A percentile compares a stretch with the other conserved stretches of the same genome.
phyloP scores from a whole-genome alignment of 202 grass and related monocot genomes.

The Carex sylvatica region DNA sequence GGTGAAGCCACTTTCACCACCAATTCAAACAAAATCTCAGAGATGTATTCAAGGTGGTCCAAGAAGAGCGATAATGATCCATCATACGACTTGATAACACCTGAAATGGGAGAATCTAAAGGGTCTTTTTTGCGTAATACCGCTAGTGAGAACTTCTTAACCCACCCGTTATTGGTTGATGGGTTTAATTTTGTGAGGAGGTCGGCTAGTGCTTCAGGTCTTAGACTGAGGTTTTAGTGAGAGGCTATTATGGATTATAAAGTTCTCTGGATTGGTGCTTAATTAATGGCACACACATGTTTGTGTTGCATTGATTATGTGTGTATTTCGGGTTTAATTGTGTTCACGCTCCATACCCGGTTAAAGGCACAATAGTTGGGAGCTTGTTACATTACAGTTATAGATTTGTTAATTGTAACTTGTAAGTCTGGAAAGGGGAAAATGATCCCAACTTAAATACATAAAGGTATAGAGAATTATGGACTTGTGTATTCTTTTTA shows the following conservation, averaged over 20 bases:
- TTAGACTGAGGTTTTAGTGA: slow-evolving; percentile 37
- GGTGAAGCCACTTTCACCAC: slow-evolving; percentile 20
- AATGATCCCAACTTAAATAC: not conserved
- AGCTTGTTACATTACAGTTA: slow-evolving; percentile 9
- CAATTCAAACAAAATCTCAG: slow-evolving; percentile 12
- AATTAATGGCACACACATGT: not conserved
- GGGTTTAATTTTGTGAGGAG: slow-evolving; percentile 52
- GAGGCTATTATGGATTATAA: not conserved
- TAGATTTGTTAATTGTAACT: slow-evolving; percentile 2
- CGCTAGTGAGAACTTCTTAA: slow-evolving; percentile 13
- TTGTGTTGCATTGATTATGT: slow-evolving; percentile 7
- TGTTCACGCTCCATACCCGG: not conserved
- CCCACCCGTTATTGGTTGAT: slow-evolving; percentile 27
- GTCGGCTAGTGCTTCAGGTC: slow-evolving; percentile 48
- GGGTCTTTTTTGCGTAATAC: not conserved
- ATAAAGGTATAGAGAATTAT: slow-evolving; percentile 3
- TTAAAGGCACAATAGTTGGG: not conserved
- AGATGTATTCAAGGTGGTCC: slow-evolving; percentile 44
- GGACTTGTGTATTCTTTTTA: not conserved
- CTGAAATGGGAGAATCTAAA: slow-evolving; percentile 18
- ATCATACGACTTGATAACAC: not conserved
- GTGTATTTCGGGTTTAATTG: not conserved
- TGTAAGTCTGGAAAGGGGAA: not conserved
- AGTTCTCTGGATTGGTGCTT: not conserved
- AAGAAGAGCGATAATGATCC: slow-evolving; percentile 55